Conservation (phyloP, 192 early-diverging fungal species). For the Coemansia sp. region DNA sequence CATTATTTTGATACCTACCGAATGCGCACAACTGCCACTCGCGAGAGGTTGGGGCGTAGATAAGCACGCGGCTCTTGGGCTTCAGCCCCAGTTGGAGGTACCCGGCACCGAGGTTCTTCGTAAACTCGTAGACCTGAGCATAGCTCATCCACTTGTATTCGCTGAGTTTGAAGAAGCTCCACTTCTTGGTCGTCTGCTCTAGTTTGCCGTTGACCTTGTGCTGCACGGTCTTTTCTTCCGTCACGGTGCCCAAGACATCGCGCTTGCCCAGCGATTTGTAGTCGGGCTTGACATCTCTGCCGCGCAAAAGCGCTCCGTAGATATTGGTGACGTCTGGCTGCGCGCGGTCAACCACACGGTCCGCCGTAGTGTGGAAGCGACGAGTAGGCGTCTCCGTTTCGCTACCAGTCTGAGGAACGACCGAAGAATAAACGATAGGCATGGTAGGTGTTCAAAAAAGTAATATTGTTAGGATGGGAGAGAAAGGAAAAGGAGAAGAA, state of each 20-base stretch:
- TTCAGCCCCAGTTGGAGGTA: conserved; percentile 38
- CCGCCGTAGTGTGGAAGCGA: conserved; percentile 38
- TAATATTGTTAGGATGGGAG: not conserved
- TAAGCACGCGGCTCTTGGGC: conserved; percentile 54
- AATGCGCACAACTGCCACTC: conserved; percentile 50
- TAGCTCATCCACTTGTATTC: conserved; percentile 56
- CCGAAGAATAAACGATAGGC: conserved; percentile 28
- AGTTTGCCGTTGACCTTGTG: conserved; percentile 48
- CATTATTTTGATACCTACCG: conserved; percentile 35
- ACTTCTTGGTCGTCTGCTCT: conserved; percentile 72
- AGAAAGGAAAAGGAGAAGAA: not conserved
- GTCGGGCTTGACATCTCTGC: conserved; percentile 15
- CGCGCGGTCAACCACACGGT: conserved; percentile 32
- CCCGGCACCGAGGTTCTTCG: conserved; percentile 35
- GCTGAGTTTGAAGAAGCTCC: conserved; percentile 87
- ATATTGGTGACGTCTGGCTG: conserved; percentile 32
- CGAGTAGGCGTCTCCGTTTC: conserved; percentile 35
- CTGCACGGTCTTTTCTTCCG: conserved; percentile 44
- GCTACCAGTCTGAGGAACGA: conserved; percentile 31
- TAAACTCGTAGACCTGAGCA: conserved; percentile 26
- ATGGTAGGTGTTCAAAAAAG: conserved; percentile 7
- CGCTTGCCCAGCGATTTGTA: conserved; percentile 41
- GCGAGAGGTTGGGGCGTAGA: conserved; percentile 66
- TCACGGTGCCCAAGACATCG: conserved; percentile 40
- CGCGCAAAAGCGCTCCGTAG: conserved; percentile 35